These are phyloP conservation scores for Hypocreales sp. DNA, from an alignment of 2,329 filamentous ascomycete genomes.

Conservation along the genomic window DNA sequence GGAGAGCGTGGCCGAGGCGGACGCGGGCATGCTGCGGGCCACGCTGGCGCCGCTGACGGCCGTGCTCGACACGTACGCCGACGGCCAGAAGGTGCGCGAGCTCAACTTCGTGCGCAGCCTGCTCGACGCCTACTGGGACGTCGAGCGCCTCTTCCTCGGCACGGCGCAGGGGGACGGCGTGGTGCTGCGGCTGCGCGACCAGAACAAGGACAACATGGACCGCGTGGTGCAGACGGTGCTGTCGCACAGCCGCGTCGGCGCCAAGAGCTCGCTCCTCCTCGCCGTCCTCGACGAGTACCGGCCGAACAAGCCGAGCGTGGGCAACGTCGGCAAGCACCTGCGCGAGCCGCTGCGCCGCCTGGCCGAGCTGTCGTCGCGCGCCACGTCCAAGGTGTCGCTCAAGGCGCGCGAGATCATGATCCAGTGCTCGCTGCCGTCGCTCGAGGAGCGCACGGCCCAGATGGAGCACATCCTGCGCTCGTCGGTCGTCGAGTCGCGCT, in stretches of 20 bases:
- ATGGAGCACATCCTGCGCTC: slow-evolving; percentile 98
- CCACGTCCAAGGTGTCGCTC: slow-evolving; percentile 85
- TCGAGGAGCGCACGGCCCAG: slow-evolving; percentile 87
- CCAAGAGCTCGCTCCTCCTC: slow-evolving; percentile 87
- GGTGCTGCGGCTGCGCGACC: slow-evolving; percentile 82
- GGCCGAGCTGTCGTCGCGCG: slow-evolving; percentile 67
- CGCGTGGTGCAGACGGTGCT: slow-evolving; percentile 80
- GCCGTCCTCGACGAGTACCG: slow-evolving; percentile 89
- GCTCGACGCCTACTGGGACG: slow-evolving; percentile 66
- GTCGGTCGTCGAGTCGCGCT: slow-evolving; percentile 89
- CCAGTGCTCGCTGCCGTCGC: slow-evolving; percentile 86
- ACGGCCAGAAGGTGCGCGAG: slow-evolving; percentile 85
- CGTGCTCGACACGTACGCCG: slow-evolving; percentile 65
- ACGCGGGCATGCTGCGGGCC: slow-evolving; percentile 57
- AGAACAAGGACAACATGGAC: slow-evolving; percentile 83
- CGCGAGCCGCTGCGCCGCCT: slow-evolving; percentile 69
- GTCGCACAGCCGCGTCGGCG: slow-evolving; percentile 80
- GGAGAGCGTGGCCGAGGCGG: slow-evolving; percentile 59
- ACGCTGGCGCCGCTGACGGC: slow-evolving; percentile 62
- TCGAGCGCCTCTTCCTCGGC: slow-evolving; percentile 79
- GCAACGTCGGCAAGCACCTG: slow-evolving; percentile 79
- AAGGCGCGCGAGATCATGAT: slow-evolving; percentile 97
- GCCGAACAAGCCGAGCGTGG: slow-evolving; percentile 81
- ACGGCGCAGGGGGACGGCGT: slow-evolving; percentile 88
- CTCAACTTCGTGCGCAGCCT: slow-evolving; percentile 66